These are phyloP conservation scores for Ophiocordyceps sinensis DNA, from an alignment of 2,329 filamentous ascomycete species.

Conservation along the genomic window DNA sequence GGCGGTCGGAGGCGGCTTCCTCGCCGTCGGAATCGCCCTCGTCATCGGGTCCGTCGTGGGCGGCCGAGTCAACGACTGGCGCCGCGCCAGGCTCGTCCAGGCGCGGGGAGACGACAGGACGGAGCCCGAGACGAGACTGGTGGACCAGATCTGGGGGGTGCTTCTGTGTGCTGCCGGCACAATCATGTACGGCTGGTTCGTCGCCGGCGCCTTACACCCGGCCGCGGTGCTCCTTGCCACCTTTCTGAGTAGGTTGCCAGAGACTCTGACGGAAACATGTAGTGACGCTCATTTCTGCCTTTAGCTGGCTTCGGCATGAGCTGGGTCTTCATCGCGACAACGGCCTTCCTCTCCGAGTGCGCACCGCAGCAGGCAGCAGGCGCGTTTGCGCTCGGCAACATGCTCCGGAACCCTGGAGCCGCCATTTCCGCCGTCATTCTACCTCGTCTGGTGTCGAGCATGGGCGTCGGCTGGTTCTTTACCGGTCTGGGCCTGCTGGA, in stretches of 20 bases:
- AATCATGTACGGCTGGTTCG: constrained; percentile 26
- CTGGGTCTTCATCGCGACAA: constrained; percentile 26
- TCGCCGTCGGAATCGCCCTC: constrained; percentile 11
- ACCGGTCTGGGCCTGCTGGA: constrained; percentile 21
- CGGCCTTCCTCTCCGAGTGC: constrained; percentile 25
- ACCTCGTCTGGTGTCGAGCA: constrained; percentile 14
- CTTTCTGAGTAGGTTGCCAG: constrained; percentile 10
- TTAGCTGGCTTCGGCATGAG: constrained; percentile 21
- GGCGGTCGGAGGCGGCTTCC: constrained; percentile 19
- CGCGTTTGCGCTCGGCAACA: constrained; percentile 23
- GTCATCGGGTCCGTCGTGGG: constrained; percentile 20
- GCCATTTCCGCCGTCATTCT: constrained; percentile 23
- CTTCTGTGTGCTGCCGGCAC: constrained; percentile 21
- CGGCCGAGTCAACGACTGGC: constrained; percentile 23
- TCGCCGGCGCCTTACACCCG: constrained; percentile 13
- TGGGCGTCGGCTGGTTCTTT: constrained; percentile 25
- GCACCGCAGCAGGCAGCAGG: constrained; percentile 22
- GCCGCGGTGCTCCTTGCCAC: constrained; percentile 14
- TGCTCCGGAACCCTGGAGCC: constrained; percentile 24
- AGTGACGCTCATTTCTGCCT: no score
- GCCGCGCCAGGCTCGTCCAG: constrained; percentile 9
- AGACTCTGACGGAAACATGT: no score
- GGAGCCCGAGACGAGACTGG: constrained; percentile 22
- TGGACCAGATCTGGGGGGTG: constrained; percentile 23
- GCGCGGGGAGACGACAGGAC: constrained; percentile 6